These are phyloP conservation scores for Favolaschia claudopus DNA, from an alignment of 768 basidiomycete species.

Conservation along the genomic window DNA sequence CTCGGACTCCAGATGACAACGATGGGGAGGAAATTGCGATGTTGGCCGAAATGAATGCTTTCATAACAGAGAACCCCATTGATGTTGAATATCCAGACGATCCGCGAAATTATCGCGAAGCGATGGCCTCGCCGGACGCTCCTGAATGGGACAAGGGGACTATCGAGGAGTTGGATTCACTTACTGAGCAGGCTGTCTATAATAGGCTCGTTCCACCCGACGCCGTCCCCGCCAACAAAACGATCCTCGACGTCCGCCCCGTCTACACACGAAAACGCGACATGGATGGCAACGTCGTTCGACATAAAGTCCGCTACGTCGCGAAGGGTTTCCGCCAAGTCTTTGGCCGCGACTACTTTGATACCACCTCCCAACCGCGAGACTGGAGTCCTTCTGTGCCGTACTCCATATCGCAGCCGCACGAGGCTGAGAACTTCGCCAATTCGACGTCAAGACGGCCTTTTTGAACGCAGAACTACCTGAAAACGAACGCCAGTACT, in stretches of 20 bases:
- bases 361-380: slow-evolving; percentile 35
- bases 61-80: too few relatives aligned
- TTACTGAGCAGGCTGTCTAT: slow-evolving; percentile 37
- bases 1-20: too few relatives aligned
- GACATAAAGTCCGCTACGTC: slow-evolving; percentile 43
- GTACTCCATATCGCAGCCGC: slow-evolving; percentile 36
- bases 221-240: slow-evolving; percentile 23
- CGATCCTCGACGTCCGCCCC: slow-evolving; percentile 40
- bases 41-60: too few relatives aligned
- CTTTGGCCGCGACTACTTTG: slow-evolving; percentile 30
- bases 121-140: too few relatives aligned
- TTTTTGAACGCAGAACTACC: slow-evolving; percentile 31
- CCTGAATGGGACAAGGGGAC: slow-evolving; percentile 26
- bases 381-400: slow-evolving; percentile 31
- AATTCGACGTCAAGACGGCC: slow-evolving; percentile 42
- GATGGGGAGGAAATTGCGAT: too few relatives aligned
- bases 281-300: slow-evolving; percentile 28
- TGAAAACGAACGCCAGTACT: slow-evolving; percentile 39
- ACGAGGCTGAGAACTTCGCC: slow-evolving; percentile 34
- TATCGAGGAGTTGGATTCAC: slow-evolving; percentile 34
- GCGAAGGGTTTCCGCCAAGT: slow-evolving; percentile 42
- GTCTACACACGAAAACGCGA: slow-evolving; percentile 40
- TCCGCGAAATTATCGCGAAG: too few relatives aligned
- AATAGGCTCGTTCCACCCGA: slow-evolving; percentile 32
- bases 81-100: too few relatives aligned